Base-by-base conservation (phyloP, 257 asterid genomes). In the Penstemon barbatus region DNA sequence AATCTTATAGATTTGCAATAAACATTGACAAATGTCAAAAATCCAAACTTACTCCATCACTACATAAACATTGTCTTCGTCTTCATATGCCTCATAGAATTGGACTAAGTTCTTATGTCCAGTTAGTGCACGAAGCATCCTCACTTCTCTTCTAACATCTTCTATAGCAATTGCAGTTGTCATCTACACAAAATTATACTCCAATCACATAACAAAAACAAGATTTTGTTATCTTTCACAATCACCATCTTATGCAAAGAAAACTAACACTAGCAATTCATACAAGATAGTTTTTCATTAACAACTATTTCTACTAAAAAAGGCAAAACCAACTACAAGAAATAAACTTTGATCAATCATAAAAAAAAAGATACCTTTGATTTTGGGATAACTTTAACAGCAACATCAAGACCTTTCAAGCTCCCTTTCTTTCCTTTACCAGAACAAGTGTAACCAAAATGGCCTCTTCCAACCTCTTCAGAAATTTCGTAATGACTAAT, bases 391-490 rank as follows among this genome's bases (percentile, higher is more conserved):
- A 92, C 86, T 79, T 90, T 90, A 69, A 92, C 92, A 76, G 97
- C 98, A 75, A 90, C 97, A 74, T 92, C 97, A 57, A 70, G 86
- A 68, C 98, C 97, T 72, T 85, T 92, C 88, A 90, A 70, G 79
- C 82, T 84, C 38, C 97, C 97, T 78, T 83, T 92, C 75, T 81
- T 92, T 45, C 95, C 95, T 75, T 58, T 83, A 71, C 89, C 98
- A 70, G 79, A 80, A 73, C 95, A 87, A 78, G 98, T 87, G 76
- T 78, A 92, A 51, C 98, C 98, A 83, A 92, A 92, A 82, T 92
- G 98, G 1, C 98, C 98, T 45, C 91, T 80, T 3, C 98, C 98
- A 68, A 92, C 89, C 74, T 92, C 98, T 12, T 90, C 95, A 53
- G 87, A 95, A 73, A 92, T 79, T 70, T 88, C 96, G 80, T 74